These are phyloP conservation scores for Ganoderma lucidum DNA, from an alignment of 1,284 basidiomycete species.

Conservation along the genomic window DNA sequence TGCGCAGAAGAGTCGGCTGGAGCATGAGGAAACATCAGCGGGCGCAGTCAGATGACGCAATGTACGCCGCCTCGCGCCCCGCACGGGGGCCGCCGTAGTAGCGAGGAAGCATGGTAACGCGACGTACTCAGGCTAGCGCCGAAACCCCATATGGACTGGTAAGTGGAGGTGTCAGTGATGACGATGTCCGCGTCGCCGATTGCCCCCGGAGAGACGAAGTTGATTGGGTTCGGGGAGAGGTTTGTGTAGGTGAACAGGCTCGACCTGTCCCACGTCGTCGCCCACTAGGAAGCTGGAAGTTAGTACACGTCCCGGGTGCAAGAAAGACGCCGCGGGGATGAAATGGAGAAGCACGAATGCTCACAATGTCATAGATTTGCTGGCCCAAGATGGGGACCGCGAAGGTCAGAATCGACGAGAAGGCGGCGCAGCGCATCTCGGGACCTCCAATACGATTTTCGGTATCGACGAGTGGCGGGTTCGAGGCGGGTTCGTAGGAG, in stretches of 20 bases:
- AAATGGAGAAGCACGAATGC: slow-evolving; percentile 13
- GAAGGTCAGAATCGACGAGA: slow-evolving; percentile 24
- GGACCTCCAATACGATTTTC: slow-evolving; percentile 2
- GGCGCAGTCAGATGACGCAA: slow-evolving; percentile 17
- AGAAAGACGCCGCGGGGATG: not conserved
- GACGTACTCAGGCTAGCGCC: slow-evolving; percentile 53
- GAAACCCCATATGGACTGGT: slow-evolving; percentile 57
- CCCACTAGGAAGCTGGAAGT: slow-evolving; percentile 38
- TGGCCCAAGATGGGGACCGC: slow-evolving; percentile 24
- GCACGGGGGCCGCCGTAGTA: slow-evolving; percentile 21
- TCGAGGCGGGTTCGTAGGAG: not conserved
- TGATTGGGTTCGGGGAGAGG: slow-evolving; percentile 42
- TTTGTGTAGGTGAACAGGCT: slow-evolving; percentile 44
- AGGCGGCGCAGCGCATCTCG: slow-evolving; percentile 24
- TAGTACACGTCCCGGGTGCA: not conserved
- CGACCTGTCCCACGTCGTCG: slow-evolving; percentile 47
- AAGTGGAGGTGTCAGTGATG: slow-evolving; percentile 48
- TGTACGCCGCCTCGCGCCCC: slow-evolving; percentile 2
- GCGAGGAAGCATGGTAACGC: slow-evolving; percentile 3
- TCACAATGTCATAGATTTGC: slow-evolving; percentile 33
- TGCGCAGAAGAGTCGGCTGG: slow-evolving; percentile 59
- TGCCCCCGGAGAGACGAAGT: slow-evolving; percentile 48
- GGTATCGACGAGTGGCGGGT: not conserved
- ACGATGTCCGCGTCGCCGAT: slow-evolving; percentile 54
- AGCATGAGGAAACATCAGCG: not conserved